Conservation (phyloP, 1,139 yeast species). For the Nakaseomyces kungkrabaensis region DNA sequence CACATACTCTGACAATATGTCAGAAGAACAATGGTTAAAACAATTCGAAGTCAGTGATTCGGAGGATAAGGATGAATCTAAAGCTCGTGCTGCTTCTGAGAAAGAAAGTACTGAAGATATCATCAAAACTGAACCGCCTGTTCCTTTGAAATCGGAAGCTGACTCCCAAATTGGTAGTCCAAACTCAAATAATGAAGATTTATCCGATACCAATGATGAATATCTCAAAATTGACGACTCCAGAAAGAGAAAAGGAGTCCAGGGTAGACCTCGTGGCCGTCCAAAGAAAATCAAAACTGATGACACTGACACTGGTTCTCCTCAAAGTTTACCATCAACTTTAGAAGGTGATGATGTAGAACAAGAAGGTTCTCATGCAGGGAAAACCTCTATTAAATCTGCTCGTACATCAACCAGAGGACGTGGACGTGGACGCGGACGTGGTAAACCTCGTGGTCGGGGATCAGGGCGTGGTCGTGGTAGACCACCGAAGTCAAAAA, state of each 20-base stretch:
- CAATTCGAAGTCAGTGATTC: constrained; percentile 41
- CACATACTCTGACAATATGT: constrained; percentile 55
- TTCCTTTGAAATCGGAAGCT: neutral
- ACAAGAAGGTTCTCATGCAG: constrained; percentile 8
- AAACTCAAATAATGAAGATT: neutral
- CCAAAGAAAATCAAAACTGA: constrained; percentile 16
- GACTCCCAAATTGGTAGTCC: neutral
- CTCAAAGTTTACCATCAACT: neutral
- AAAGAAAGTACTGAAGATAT: constrained; percentile 6
- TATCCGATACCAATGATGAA: neutral
- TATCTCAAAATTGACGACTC: neutral
- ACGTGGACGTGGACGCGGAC: constrained; percentile 24
- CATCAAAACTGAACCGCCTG: constrained; percentile 1
- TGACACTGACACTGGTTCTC: constrained; percentile 6
- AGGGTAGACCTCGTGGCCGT: constrained; percentile 13
- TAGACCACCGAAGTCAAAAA: constrained; percentile 19
- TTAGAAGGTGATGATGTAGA: neutral
- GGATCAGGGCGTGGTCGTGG: constrained; percentile 17
- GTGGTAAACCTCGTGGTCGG: constrained; percentile 16
- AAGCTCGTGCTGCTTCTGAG: constrained; percentile 9
- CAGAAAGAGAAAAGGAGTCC: constrained; percentile 12
- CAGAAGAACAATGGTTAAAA: constrained; percentile 72
- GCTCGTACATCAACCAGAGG: constrained; percentile 18
- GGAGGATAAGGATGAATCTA: constrained; percentile 18
- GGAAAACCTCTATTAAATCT: constrained; percentile 21